Evolutionary conservation across 352 stramenopile species (phyloP).

Genomic region (Globisporangium spiculum): DNA sequence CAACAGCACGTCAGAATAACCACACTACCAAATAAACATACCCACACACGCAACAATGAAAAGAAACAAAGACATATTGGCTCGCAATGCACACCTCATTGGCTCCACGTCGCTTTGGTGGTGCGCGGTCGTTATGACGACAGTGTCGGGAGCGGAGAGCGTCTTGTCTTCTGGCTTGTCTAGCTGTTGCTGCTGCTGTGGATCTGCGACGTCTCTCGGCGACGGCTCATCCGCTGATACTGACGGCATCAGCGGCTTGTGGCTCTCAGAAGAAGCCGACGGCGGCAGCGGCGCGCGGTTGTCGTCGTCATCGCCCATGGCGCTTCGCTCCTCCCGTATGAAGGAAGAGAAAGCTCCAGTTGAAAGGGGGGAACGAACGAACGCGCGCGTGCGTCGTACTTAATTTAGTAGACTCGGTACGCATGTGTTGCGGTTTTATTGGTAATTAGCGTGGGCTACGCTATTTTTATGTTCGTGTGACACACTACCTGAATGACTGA

Average conservation of each 20-base stretch:
- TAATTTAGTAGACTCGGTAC: background rate
- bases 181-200: background rate
- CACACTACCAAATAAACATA: background rate
- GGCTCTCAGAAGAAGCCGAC: background rate
- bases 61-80: background rate
- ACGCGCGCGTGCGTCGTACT: background rate
- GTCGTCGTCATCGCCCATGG: constrained; percentile 3
- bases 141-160: background rate
- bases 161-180: background rate
- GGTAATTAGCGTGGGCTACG: background rate
- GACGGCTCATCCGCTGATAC: background rate
- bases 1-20: background rate
- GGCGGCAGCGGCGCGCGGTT: background rate
- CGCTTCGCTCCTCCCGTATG: background rate
- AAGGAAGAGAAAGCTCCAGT: constrained; percentile 13
- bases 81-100: background rate
- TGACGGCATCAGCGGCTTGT: background rate
- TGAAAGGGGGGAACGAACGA: constrained; percentile 13
- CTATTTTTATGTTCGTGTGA: background rate
- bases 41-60: background rate
- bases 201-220: background rate
- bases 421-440: background rate
- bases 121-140: background rate
- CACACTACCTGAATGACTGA: background rate
- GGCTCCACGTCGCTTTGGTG: constrained; percentile 2